phyloP scores from a whole-genome alignment of 768 basidiomycete species.

The Naganishia vaughanmartiniae region DNA sequence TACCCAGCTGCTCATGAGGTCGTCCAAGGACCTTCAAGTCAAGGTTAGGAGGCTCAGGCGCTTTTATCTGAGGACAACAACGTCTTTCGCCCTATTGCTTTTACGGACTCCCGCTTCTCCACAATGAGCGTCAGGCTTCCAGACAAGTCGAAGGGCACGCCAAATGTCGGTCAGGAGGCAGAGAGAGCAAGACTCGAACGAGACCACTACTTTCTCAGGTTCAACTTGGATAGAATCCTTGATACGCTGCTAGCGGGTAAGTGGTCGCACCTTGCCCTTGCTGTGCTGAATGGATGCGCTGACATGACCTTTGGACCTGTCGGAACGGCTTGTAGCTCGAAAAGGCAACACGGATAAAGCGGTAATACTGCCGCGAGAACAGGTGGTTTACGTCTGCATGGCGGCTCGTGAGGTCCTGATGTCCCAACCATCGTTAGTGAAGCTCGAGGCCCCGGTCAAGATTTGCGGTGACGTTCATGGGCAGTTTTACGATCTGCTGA shows the following conservation, averaged over 20 bases:
- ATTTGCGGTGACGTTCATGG: constrained; percentile 98
- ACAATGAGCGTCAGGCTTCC: no score
- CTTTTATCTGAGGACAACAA: no score
- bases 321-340: neutral
- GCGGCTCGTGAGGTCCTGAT: constrained; percentile 13
- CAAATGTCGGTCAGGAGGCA: neutral
- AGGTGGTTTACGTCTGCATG: constrained; percentile 8
- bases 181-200: neutral
- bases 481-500: constrained; percentile 97
- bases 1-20: no score
- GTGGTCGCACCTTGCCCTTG: neutral
- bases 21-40: no score
- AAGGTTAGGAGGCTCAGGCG: no score
- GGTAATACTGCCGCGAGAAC: neutral
- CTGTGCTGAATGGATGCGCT: no score
- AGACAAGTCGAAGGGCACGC: neutral
- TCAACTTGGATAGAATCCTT: constrained; percentile 2
- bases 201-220: constrained; percentile 4
- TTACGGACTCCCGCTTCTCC: no score
- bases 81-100: no score
- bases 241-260: neutral
- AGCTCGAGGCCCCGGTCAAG: constrained; percentile 19
- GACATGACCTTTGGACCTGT: neutral
- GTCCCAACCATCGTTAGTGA: constrained; percentile 8
- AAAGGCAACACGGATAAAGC: neutral